These are phyloP conservation scores for Apiospora koreana DNA, from an alignment of 2,329 filamentous ascomycete genomes.

Conservation along the genomic window DNA sequence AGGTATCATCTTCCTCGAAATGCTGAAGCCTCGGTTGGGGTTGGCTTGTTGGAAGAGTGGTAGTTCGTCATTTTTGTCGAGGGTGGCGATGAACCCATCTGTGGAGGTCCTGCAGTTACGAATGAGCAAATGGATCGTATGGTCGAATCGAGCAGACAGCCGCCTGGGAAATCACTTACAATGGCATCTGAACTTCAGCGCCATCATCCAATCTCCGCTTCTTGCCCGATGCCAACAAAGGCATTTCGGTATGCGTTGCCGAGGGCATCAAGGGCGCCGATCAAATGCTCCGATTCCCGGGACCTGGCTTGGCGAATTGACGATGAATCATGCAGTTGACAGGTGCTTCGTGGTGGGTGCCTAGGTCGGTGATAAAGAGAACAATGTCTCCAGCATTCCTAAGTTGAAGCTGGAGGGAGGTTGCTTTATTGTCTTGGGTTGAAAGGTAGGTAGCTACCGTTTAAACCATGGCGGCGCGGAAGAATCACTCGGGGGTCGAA, in stretches of 20 bases:
- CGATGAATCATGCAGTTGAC: slow-evolving; percentile 14
- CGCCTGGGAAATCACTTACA: slow-evolving; percentile 22
- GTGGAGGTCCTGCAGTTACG: slow-evolving; percentile 18
- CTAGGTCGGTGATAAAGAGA: neutral
- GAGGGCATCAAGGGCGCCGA: slow-evolving; percentile 35
- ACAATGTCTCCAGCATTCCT: neutral
- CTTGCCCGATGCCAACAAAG: slow-evolving; percentile 32
- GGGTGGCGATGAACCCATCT: slow-evolving; percentile 21
- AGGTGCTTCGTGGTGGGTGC: neutral
- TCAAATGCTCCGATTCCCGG: neutral
- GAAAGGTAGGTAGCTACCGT: neutral
- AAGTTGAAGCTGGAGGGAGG: neutral
- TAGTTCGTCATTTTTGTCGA: slow-evolving; percentile 28
- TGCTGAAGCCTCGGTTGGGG: slow-evolving; percentile 15
- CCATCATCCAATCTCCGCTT: slow-evolving; percentile 40
- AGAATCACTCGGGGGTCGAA: slow-evolving; percentile 10
- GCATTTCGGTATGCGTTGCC: slow-evolving; percentile 32
- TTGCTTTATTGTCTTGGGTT: neutral
- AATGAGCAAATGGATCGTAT: slow-evolving; percentile 11
- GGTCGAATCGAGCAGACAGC: neutral
- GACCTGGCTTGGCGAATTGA: slow-evolving; percentile 2
- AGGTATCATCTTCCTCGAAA: slow-evolving; percentile 28
- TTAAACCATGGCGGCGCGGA: slow-evolving; percentile 9
- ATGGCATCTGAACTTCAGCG: slow-evolving; percentile 25
- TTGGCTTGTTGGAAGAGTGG: slow-evolving; percentile 12